phyloP scores from a whole-genome alignment of 768 basidiomycete species.

The Chalciporus chontae region DNA sequence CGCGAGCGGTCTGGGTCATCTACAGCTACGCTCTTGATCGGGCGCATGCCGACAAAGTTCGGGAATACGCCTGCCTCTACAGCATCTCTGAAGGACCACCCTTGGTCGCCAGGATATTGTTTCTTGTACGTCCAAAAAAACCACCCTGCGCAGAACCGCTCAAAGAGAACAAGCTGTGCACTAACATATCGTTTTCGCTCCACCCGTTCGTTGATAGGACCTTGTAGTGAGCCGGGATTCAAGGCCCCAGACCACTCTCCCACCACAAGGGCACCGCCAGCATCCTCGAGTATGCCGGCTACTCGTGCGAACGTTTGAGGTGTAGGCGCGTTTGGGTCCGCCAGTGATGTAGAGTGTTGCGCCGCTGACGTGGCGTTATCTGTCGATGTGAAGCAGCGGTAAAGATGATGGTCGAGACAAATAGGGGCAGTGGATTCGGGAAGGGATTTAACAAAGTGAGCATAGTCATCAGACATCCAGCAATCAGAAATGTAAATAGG shows the following conservation, averaged over 20 bases:
- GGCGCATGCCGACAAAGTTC: conserved; percentile 40
- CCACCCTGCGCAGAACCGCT: conserved; percentile 63
- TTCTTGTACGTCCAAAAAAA: conserved; percentile 89
- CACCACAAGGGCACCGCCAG: conserved; percentile 56
- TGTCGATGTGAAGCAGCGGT: conserved; percentile 67
- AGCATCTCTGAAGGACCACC: conserved; percentile 73
- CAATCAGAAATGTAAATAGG: conserved; percentile 75
- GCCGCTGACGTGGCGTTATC: conserved; percentile 54
- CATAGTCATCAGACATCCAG: conserved; percentile 68
- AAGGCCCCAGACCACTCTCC: conserved; percentile 81
- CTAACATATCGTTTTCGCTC: conserved; percentile 48
- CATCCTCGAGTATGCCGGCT: conserved; percentile 31
- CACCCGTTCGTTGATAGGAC: conserved; percentile 38
- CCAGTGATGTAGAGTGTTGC: conserved; percentile 50
- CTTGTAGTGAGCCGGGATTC: conserved; percentile 58
- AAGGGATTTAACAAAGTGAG: conserved; percentile 45
- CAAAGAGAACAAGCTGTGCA: conserved; percentile 66
- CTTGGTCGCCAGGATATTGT: conserved; percentile 57
- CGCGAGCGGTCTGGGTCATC: conserved; percentile 17
- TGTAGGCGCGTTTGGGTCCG: conserved; percentile 37
- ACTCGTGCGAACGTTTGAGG: conserved; percentile 41
- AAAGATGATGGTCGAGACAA: conserved; percentile 79
- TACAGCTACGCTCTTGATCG: conserved; percentile 17
- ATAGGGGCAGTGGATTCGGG: conserved; percentile 36
- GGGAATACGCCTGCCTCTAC: conserved; percentile 63